A percentile compares a stretch with the other conserved stretches of the same genome.
phyloP scores from a whole-genome alignment of 106 monocot species.

The Platanthera zijinensis region DNA sequence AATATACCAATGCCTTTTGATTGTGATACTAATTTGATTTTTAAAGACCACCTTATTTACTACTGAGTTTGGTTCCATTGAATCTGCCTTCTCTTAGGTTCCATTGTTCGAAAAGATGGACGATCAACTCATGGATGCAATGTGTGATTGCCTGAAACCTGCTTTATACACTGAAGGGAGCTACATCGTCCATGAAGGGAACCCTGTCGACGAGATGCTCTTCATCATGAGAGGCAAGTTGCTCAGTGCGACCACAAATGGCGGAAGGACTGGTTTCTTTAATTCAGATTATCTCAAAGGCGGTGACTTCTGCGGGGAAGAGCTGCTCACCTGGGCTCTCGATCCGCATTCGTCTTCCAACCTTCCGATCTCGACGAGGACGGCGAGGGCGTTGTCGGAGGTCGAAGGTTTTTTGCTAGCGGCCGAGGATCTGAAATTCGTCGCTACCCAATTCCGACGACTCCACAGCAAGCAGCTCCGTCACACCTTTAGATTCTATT shows the following conservation, averaged over 20 bases:
- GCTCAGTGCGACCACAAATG: slow-evolving; percentile 51
- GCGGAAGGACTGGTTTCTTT: slow-evolving; percentile 60
- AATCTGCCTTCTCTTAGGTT: slow-evolving; percentile 18
- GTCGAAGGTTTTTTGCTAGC: slow-evolving; percentile 53
- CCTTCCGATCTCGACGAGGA: slow-evolving; percentile 59
- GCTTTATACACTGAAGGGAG: slow-evolving; percentile 48
- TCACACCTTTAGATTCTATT: slow-evolving; percentile 57
- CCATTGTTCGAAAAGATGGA: slow-evolving; percentile 55
- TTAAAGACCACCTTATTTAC: background rate
- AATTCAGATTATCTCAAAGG: slow-evolving; percentile 42
- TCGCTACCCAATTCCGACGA: slow-evolving; percentile 54
- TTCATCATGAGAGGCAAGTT: slow-evolving; percentile 61
- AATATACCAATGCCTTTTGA: too few relatives aligned
- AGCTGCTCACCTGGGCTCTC: slow-evolving; percentile 58
- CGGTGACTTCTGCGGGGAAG: slow-evolving; percentile 65
- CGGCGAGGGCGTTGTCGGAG: slow-evolving; percentile 42
- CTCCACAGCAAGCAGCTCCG: slow-evolving; percentile 61
- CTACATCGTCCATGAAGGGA: slow-evolving; percentile 43
- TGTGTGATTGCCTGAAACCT: slow-evolving; percentile 51
- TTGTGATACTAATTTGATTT: too few relatives aligned
- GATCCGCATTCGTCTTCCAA: slow-evolving; percentile 46
- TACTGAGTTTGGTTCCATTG: background rate
- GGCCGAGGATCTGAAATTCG: slow-evolving; percentile 53
- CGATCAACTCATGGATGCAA: slow-evolving; percentile 47
- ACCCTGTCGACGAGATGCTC: slow-evolving; percentile 58